A percentile compares a stretch with the other conserved stretches of the same genome.
phyloP scores from a whole-genome alignment of 1,284 basidiomycete species.

The Anthracocystis panici-leucophaei region DNA sequence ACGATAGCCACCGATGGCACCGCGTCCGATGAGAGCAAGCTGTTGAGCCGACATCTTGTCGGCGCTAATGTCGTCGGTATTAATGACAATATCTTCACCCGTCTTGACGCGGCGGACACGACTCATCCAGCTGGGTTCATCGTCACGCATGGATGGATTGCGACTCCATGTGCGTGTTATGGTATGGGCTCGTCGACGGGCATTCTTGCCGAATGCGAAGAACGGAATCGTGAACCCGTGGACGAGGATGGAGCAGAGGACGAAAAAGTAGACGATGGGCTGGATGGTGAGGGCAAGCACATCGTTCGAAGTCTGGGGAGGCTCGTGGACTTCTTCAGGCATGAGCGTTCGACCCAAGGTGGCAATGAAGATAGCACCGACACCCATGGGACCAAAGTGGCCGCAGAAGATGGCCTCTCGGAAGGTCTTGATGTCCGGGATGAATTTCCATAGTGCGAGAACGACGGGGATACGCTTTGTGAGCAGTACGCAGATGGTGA shows the following conservation, averaged over 20 bases:
- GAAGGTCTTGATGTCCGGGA: constrained; percentile 70
- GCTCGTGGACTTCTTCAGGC: constrained; percentile 58
- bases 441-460: constrained; percentile 65
- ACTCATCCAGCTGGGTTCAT: constrained; percentile 65
- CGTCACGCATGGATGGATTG: constrained; percentile 53
- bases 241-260: constrained; percentile 66
- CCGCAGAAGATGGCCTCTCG: constrained; percentile 68
- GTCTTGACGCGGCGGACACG: constrained; percentile 55
- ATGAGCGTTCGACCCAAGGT: constrained; percentile 63
- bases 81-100: constrained; percentile 54
- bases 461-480: constrained; percentile 68
- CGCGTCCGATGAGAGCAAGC: constrained; percentile 59
- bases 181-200: constrained; percentile 56
- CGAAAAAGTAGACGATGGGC: constrained; percentile 69
- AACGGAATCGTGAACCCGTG: constrained; percentile 70
- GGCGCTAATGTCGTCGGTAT: constrained; percentile 49
- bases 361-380: constrained; percentile 68
- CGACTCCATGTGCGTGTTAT: constrained; percentile 62
- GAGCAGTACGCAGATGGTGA: constrained; percentile 63
- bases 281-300: constrained; percentile 66
- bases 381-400: constrained; percentile 69
- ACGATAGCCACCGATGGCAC: constrained; percentile 59
- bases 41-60: constrained; percentile 59
- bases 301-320: constrained; percentile 64
- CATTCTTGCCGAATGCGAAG: constrained; percentile 65